phyloP scores from a whole-genome alignment of 495 filamentous ascomycete genomes.

The Terfezia boudieri region DNA sequence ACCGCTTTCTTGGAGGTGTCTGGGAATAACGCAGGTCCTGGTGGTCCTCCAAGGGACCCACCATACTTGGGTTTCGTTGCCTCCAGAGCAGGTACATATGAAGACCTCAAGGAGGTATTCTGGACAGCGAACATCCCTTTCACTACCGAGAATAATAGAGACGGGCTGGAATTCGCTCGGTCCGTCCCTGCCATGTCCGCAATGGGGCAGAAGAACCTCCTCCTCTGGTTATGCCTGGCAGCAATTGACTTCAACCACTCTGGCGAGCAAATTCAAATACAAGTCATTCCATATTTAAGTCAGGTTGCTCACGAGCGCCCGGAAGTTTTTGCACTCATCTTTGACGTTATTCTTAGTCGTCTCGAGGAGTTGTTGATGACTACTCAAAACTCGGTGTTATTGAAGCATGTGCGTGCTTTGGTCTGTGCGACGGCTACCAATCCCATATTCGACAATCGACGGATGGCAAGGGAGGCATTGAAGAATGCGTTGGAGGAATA shows the following conservation, averaged over 20 bases:
- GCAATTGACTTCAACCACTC: constrained; percentile 16
- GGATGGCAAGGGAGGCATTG: constrained; percentile 10
- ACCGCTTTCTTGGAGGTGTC: constrained; percentile 38
- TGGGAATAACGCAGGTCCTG: constrained; percentile 18
- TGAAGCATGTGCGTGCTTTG: constrained; percentile 14
- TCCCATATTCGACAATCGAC: constrained; percentile 13
- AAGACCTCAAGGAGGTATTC: constrained; percentile 15
- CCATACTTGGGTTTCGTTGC: constrained; percentile 18
- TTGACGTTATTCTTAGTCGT: constrained; percentile 15
- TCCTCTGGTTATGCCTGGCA: constrained; percentile 11
- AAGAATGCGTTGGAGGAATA: constrained; percentile 7
- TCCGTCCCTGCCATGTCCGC: constrained; percentile 7
- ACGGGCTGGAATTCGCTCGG: constrained; percentile 1
- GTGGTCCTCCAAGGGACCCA: constrained; percentile 8
- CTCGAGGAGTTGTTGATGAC: constrained; percentile 12
- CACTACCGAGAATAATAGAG: constrained; percentile 3
- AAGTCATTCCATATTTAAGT: constrained; percentile 9
- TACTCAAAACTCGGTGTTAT: constrained; percentile 13
- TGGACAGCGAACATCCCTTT: constrained; percentile 14
- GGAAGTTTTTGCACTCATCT: constrained; percentile 13
- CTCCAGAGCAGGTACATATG: constrained; percentile 12
- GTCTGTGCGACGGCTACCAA: constrained; percentile 14
- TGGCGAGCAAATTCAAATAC: constrained; percentile 15
- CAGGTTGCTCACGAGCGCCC: constrained; percentile 10
- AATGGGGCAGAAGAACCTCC: constrained; percentile 14